A percentile compares a stretch with the other conserved stretches of the same genome.
These are phyloP conservation scores for Phlebopus sp. DNA, from an alignment of 1,284 basidiomycete species.

Conservation along the genomic window DNA sequence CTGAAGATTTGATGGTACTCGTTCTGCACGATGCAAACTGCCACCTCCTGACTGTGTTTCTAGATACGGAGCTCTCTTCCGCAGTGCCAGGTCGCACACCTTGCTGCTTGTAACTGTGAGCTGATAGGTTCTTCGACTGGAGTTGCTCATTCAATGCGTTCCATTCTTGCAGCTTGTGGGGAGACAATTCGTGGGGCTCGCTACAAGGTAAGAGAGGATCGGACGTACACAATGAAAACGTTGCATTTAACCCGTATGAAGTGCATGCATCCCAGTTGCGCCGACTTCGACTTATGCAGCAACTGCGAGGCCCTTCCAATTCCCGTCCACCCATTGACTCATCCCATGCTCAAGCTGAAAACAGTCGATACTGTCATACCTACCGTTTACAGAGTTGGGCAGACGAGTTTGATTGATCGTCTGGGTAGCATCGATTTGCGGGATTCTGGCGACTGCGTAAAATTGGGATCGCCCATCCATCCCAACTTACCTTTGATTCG, in stretches of 20 bases:
- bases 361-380: conserved; percentile 51
- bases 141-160: background rate
- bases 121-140: background rate
- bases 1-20: conserved; percentile 54
- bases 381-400: conserved; percentile 40
- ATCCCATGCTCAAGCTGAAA: conserved; percentile 81
- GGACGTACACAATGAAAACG: background rate
- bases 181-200: conserved; percentile 59
- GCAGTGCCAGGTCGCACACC: conserved; percentile 33
- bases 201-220: conserved; percentile 55
- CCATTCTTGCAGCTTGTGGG: conserved; percentile 43
- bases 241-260: conserved; percentile 29
- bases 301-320: conserved; percentile 81
- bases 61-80: conserved; percentile 25
- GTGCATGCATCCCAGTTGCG: conserved; percentile 81
- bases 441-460: background rate
- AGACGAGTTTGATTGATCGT: conserved; percentile 24
- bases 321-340: conserved; percentile 67
- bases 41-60: background rate
- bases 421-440: background rate
- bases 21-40: background rate
- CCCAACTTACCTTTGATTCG: background rate
- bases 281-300: conserved; percentile 83
- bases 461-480: background rate
- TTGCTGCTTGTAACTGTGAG: conserved; percentile 53